A percentile compares a stretch with the other conserved stretches of the same genome.
Evolutionary conservation across 2,329 filamentous ascomycete species (phyloP).

Genomic region (Scedosporium apiospermum): DNA sequence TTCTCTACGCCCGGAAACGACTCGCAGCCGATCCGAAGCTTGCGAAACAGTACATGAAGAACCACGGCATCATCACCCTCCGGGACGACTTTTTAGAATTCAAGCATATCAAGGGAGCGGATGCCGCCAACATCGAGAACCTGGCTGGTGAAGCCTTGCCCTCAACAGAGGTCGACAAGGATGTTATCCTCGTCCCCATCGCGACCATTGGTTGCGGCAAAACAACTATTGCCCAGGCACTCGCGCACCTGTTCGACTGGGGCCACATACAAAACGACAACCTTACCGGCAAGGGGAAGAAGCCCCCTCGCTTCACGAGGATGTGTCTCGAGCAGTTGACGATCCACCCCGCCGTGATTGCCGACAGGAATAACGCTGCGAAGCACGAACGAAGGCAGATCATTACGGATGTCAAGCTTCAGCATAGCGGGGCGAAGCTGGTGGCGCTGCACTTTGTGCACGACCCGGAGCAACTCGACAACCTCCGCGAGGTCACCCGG

Average conservation of each 20-base stretch:
- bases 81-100: constrained; percentile 79
- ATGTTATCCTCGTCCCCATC: constrained; percentile 80
- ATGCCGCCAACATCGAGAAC: constrained; percentile 64
- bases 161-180: constrained; percentile 46
- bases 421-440: constrained; percentile 56
- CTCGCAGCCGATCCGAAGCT: constrained; percentile 60
- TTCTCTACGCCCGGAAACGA: constrained; percentile 67
- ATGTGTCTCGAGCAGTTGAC: constrained; percentile 57
- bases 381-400: constrained; percentile 81
- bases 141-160: constrained; percentile 17
- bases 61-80: constrained; percentile 90
- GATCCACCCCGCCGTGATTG: constrained; percentile 64
- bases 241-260: constrained; percentile 79
- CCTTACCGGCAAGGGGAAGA: constrained; percentile 62
- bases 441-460: constrained; percentile 88
- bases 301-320: constrained; percentile 69
- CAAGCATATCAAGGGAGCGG: constrained; percentile 76
- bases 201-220: constrained; percentile 95
- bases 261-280: constrained; percentile 97
- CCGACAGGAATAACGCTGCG: constrained; percentile 91
- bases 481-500: constrained; percentile 65
- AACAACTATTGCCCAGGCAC: constrained; percentile 78
- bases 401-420: constrained; percentile 62
- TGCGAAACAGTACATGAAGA: constrained; percentile 64
- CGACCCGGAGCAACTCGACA: constrained; percentile 62